Conservation (phyloP, 2,329 filamentous ascomycete species). For the Talaromyces amestolkiae region DNA sequence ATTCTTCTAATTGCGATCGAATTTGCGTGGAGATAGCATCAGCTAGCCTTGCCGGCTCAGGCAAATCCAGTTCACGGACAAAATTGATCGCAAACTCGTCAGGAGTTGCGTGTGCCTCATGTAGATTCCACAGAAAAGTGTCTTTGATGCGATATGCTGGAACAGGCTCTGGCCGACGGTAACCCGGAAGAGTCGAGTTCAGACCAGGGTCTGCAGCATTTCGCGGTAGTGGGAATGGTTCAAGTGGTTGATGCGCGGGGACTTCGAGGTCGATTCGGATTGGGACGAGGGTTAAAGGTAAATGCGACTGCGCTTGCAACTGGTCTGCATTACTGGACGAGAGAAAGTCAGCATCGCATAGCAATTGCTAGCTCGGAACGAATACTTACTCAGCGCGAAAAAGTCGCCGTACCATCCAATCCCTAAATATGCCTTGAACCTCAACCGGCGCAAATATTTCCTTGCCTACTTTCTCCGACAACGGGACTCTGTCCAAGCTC, state of each 20-base stretch:
- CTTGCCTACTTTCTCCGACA: conserved; percentile 76
- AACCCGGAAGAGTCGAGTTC: conserved; percentile 71
- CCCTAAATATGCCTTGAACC: conserved; percentile 85
- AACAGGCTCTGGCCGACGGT: conserved; percentile 73
- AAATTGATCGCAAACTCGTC: conserved; percentile 91
- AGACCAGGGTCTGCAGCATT: conserved; percentile 41
- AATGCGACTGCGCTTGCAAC: conserved; percentile 63
- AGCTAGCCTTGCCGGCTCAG: conserved; percentile 67
- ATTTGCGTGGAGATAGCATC: conserved; percentile 90
- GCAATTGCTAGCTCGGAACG: not conserved
- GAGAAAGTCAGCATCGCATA: not conserved
- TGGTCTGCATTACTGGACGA: conserved; percentile 54
- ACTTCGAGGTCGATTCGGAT: conserved; percentile 96
- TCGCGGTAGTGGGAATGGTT: conserved; percentile 48
- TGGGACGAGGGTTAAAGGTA: conserved; percentile 87
- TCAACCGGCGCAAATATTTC: conserved; percentile 76
- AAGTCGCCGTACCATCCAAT: conserved; percentile 82
- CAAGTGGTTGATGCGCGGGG: conserved; percentile 59
- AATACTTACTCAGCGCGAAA: conserved; percentile 44
- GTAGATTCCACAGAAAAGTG: conserved; percentile 96
- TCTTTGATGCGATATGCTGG: conserved; percentile 87
- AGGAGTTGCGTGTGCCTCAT: conserved; percentile 89
- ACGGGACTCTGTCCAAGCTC: conserved; percentile 60
- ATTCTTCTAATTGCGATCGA: conserved; percentile 90
- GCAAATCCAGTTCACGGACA: conserved; percentile 89